Evolutionary conservation across 139 green algal species (phyloP).

Genomic region (Chlorella sp.): DNA sequence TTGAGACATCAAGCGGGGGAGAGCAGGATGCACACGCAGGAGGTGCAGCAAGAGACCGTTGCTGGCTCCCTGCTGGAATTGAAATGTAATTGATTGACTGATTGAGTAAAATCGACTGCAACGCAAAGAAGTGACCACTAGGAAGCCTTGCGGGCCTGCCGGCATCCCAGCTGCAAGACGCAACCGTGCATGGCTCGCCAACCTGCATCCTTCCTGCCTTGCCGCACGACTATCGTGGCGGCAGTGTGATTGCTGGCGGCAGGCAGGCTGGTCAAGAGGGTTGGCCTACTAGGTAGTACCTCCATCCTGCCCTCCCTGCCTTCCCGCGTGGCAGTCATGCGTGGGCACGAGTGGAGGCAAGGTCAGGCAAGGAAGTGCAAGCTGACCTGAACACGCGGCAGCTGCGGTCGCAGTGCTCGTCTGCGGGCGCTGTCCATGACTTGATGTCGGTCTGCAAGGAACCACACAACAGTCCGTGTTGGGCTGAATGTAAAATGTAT

Average conservation of each 20-base stretch:
- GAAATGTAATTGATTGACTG: too few species aligned
- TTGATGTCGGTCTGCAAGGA: slow-evolving; percentile 84
- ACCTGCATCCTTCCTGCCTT: too few species aligned
- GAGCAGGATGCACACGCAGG: slow-evolving; percentile 41
- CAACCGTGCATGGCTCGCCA: background rate
- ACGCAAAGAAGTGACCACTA: background rate
- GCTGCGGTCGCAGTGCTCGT: slow-evolving; percentile 19
- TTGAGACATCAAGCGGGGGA: background rate
- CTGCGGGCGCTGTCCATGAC: slow-evolving; percentile 69
- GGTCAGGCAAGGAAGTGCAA: too few species aligned
- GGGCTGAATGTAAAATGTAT: background rate
- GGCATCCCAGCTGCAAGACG: background rate
- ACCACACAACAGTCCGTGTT: too few species aligned
- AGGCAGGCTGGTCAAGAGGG: too few species aligned
- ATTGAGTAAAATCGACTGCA: background rate
- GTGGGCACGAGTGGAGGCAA: background rate
- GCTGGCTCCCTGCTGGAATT: too few species aligned
- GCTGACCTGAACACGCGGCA: slow-evolving; percentile 30
- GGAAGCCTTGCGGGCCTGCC: too few species aligned
- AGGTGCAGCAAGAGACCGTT: too few species aligned
- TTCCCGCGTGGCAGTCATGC: background rate
- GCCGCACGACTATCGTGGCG: too few species aligned
- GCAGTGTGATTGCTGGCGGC: too few species aligned
- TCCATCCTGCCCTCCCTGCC: too few species aligned
- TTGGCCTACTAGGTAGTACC: too few species aligned